Base-by-base conservation (phyloP, 441 rosid genomes). In the Gossypium schwendimanii region DNA sequence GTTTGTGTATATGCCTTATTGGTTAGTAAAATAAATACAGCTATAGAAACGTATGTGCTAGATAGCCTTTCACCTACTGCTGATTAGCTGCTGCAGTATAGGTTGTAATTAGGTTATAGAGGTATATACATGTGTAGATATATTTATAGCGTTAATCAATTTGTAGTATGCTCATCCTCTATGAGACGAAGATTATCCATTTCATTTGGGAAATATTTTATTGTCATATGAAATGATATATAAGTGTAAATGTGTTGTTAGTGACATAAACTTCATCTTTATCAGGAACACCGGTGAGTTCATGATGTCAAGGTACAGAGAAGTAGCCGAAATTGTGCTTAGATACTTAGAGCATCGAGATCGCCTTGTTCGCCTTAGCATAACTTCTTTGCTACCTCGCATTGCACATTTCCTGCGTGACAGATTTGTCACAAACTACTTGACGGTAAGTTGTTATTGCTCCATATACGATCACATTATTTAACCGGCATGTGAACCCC, bases 291-390 rank as follows among this genome's bases (percentile, higher is more conserved):
- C 99, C 0, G 99, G 99, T 39, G 99, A 96, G 78, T 96, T 96
- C 82, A 96, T 96, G 99, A 96, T 93, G 99, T 93, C 98, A 70
- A 87, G 99, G 84, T 92, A 96, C 79, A 87, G 93, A 81, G 99
- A 96, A 88, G 99, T 96, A 66, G 99, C 98, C 33, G 99, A 96
- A 8, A 93, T 96, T 81, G 97, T 96, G 71, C 86, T 96, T 73
- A 89, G 91, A 87, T 96, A 96, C 85, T 87, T 92, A 61, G 96
- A 93, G 80, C 92, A 93, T 79, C 87, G 88, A 75, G 97, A 96
- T 84, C 94, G 92, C 78, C 98, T 96, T 80, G 99, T 93, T 84
- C 99, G 98, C 79, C 96, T 94, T 70, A 93, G 99, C 88, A 93
- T 96, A 84, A 96, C 99, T 63, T 91, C 98, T 24, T 79, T 93